A percentile compares a stretch with the other conserved stretches of the same genome.
These are phyloP conservation scores for Tetrahymena borealis DNA, from an alignment of 73 alveolate genomes.

Conservation along the genomic window DNA sequence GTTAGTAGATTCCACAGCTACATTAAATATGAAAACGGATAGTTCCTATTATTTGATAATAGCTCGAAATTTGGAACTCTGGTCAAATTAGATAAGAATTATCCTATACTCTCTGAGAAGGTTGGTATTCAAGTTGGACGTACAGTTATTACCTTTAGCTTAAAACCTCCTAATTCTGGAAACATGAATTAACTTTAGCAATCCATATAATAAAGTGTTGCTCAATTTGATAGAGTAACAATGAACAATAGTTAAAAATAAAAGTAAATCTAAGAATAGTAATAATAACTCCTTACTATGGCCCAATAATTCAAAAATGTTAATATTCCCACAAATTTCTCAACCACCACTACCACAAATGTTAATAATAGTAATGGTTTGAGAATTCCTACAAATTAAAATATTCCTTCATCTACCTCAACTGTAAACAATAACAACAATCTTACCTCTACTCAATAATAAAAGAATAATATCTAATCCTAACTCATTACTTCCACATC, in stretches of 20 bases:
- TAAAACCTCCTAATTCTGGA: neutral
- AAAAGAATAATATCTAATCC: neutral
- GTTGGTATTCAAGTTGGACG: constrained; percentile 24
- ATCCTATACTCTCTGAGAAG: constrained; percentile 13
- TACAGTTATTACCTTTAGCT: neutral
- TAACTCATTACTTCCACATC: neutral
- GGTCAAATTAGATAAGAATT: constrained; percentile 31
- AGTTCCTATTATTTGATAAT: constrained; percentile 40
- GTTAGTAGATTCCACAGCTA: constrained; percentile 55
- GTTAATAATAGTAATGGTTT: neutral
- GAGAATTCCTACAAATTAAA: neutral
- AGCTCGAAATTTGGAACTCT: constrained; percentile 53
- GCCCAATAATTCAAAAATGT: neutral
- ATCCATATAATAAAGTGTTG: neutral
- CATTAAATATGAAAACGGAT: constrained; percentile 45
- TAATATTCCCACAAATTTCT: neutral
- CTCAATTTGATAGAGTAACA: neutral
- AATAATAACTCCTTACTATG: neutral
- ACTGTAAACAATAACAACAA: neutral
- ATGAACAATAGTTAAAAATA: neutral
- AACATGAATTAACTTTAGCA: neutral
- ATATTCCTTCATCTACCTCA: neutral
- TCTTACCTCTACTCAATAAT: neutral
- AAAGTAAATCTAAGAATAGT: neutral
- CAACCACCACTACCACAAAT: neutral